A percentile compares a stretch with the other conserved stretches of the same genome.
Evolutionary conservation across 1,139 yeast genomes (phyloP).

Genomic region (Kurtzmaniella quercitrusa): DNA sequence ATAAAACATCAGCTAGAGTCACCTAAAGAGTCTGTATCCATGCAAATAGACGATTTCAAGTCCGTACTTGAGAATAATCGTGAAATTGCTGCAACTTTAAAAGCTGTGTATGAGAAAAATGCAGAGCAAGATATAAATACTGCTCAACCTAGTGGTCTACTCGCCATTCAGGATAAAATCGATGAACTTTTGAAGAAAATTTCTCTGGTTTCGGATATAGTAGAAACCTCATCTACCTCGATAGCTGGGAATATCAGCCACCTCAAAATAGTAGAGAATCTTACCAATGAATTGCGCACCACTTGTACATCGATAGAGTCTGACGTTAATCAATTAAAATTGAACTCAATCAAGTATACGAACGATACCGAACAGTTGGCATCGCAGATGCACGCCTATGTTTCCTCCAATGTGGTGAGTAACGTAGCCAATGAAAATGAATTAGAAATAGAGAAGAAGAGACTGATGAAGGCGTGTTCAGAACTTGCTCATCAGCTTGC

Average conservation of each 20-base stretch:
- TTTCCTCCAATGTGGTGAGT: no score
- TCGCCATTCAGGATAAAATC: neutral
- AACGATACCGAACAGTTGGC: neutral
- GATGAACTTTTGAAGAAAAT: neutral
- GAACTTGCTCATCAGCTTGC: neutral
- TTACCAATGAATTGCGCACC: neutral
- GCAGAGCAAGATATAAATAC: neutral
- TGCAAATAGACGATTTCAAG: neutral
- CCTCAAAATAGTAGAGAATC: neutral
- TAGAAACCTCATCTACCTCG: neutral
- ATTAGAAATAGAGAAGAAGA: neutral
- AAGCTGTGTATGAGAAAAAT: neutral
- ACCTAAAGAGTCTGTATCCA: neutral
- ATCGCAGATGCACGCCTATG: neutral
- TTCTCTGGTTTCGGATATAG: neutral
- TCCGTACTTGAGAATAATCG: neutral
- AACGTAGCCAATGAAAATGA: neutral
- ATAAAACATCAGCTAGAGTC: neutral
- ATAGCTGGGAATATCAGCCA: neutral
- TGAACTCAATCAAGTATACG: neutral
- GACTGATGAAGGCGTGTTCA: neutral
- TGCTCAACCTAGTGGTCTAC: neutral
- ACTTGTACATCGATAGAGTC: neutral
- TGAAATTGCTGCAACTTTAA: neutral
- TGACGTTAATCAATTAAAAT: neutral